Percentiles rank a stretch among this genome's conserved stretches.
Conservation (phyloP, 495 filamentous ascomycete genomes). For the Mytilinidion resinicola region DNA sequence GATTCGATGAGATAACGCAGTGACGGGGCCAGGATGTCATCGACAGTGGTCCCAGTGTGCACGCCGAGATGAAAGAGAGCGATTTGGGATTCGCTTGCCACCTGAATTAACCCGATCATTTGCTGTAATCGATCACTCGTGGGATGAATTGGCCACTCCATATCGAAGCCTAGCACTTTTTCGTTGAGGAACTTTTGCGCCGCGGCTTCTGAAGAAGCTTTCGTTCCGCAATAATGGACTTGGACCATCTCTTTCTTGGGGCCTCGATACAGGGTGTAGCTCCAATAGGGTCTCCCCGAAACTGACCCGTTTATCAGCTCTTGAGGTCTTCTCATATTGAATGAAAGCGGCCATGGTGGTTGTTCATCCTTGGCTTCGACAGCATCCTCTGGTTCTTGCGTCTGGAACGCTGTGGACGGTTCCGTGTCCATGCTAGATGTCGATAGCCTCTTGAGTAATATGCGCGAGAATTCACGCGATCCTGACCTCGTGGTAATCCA, state of each 20-base stretch:
- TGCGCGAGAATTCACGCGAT: too few relatives aligned
- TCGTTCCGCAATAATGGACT: slow-evolving; percentile 70
- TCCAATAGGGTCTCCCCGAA: slow-evolving; percentile 45
- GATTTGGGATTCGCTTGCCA: slow-evolving; percentile 73
- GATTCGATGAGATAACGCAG: slow-evolving; percentile 67
- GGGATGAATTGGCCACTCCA: slow-evolving; percentile 63
- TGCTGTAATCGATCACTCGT: slow-evolving; percentile 36
- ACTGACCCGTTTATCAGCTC: not conserved
- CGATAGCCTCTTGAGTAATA: too few relatives aligned
- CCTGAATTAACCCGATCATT: slow-evolving; percentile 73
- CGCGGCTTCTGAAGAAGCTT: slow-evolving; percentile 55
- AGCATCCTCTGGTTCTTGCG: too few relatives aligned
- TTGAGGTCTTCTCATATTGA: not conserved
- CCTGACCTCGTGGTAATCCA: too few relatives aligned
- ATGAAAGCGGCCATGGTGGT: not conserved
- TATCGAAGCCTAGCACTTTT: slow-evolving; percentile 49
- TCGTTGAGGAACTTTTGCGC: slow-evolving; percentile 23
- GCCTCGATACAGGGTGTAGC: slow-evolving; percentile 55
- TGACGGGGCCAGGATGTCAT: slow-evolving; percentile 60
- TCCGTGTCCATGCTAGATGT: too few relatives aligned
- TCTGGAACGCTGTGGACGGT: too few relatives aligned
- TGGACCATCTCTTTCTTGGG: slow-evolving; percentile 44
- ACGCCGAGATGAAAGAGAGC: slow-evolving; percentile 71
- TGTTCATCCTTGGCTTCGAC: not conserved
- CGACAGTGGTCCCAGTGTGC: slow-evolving; percentile 26